These are phyloP conservation scores for Macrophomina phaseolina DNA, from an alignment of 2,329 filamentous ascomycete genomes.

Conservation along the genomic window DNA sequence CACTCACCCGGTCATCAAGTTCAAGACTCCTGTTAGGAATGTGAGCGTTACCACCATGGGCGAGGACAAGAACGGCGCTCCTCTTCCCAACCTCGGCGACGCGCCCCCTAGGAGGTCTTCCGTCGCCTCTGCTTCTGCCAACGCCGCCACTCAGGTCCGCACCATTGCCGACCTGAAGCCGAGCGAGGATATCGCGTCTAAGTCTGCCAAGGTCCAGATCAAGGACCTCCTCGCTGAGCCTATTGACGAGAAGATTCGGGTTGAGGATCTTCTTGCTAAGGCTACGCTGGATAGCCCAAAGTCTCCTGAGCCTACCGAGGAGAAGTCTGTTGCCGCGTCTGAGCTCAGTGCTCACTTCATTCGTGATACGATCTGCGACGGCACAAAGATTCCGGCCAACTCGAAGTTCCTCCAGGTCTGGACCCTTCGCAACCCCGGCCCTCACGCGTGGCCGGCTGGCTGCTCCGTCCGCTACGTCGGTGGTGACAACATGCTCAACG, in stretches of 20 bases:
- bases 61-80: conserved; percentile 72
- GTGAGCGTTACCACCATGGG: conserved; percentile 85
- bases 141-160: conserved; percentile 67
- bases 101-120: conserved; percentile 52
- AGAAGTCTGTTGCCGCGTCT: conserved; percentile 31
- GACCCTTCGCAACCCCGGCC: conserved; percentile 86
- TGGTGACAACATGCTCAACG: conserved; percentile 94
- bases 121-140: conserved; percentile 58
- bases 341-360: conserved; percentile 72
- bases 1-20: conserved; percentile 96
- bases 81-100: conserved; percentile 76
- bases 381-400: conserved; percentile 72
- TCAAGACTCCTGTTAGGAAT: conserved; percentile 89
- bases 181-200: conserved; percentile 45
- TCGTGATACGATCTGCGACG: conserved; percentile 79
- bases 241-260: conserved; percentile 41
- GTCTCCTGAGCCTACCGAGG: conserved; percentile 15
- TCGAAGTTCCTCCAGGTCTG: conserved; percentile 87
- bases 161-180: conserved; percentile 68
- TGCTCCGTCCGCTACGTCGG: conserved; percentile 91
- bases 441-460: conserved; percentile 80
- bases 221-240: conserved; percentile 45
- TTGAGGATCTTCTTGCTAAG: conserved; percentile 33
- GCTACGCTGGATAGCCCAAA: conserved; percentile 24
- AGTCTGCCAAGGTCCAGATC: conserved; percentile 47